Evolutionary conservation across 805 yeast species (phyloP).

Genomic region (Metschnikowia similis): DNA sequence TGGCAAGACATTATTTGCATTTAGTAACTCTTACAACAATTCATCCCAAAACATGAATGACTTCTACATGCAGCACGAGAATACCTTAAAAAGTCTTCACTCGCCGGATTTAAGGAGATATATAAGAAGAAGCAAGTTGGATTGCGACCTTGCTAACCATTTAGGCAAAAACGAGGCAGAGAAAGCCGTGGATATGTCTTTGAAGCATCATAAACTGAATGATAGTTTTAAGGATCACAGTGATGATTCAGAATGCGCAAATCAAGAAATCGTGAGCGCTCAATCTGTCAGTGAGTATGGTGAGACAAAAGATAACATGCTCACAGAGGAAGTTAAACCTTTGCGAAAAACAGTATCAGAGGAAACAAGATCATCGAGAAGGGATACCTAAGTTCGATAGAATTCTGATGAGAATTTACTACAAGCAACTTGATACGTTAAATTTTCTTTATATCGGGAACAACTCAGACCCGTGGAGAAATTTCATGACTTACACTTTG

Average conservation of each 20-base stretch:
- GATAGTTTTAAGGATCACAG: neutral
- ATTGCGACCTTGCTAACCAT: neutral
- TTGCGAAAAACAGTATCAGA: slow-evolving; percentile 1
- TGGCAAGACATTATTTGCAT: neutral
- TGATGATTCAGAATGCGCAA: neutral
- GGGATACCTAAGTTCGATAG: neutral
- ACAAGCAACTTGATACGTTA: too few relatives aligned
- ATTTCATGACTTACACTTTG: too few relatives aligned
- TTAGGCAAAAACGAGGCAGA: neutral
- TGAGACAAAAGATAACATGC: neutral
- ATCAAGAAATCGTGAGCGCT: neutral
- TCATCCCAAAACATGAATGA: slow-evolving; percentile 19
- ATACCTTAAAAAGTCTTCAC: slow-evolving; percentile 17
- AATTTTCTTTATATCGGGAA: too few relatives aligned
- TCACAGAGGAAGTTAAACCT: neutral
- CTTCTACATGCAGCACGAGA: slow-evolving; percentile 9
- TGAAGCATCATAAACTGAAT: neutral
- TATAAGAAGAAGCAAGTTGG: slow-evolving; percentile 7
- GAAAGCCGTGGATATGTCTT: neutral
- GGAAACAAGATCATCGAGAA: neutral
- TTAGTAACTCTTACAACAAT: slow-evolving; percentile 13
- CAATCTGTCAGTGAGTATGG: neutral
- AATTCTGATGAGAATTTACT: too few relatives aligned
- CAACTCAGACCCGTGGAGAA: too few relatives aligned
- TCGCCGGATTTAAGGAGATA: slow-evolving; percentile 23